Evolutionary conservation across 768 basidiomycete species (phyloP).

Genomic region (Melanogaster broomeanus): DNA sequence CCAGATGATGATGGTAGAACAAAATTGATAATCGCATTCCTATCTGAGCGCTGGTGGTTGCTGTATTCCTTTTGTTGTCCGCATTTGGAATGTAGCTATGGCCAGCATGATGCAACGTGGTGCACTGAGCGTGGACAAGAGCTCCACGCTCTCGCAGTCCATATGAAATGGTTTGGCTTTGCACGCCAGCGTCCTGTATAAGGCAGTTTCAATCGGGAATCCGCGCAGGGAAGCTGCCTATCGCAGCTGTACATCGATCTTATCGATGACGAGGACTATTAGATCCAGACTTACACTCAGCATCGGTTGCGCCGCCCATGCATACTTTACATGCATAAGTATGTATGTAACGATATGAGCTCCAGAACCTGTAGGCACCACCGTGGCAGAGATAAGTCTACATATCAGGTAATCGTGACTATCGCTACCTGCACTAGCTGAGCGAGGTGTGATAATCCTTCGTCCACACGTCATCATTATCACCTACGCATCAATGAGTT

Average conservation of each 20-base stretch:
- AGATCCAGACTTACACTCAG: too few relatives aligned
- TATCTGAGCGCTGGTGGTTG: slow-evolving; percentile 10
- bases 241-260: slow-evolving; percentile 15
- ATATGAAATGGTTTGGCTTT: slow-evolving; percentile 1
- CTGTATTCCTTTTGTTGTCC: neutral
- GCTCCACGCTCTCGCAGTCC: neutral
- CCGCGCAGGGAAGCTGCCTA: neutral
- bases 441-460: neutral
- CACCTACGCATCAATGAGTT: slow-evolving; percentile 65
- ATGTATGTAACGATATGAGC: neutral
- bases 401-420: neutral
- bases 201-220: neutral
- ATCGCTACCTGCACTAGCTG: neutral
- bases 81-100: neutral
- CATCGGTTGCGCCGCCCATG: neutral
- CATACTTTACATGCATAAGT: too few relatives aligned
- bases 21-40: slow-evolving; percentile 18
- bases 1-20: too few relatives aligned
- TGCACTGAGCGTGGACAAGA: neutral
- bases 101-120: neutral
- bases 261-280: slow-evolving; percentile 15
- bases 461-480: slow-evolving; percentile 11
- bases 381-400: neutral
- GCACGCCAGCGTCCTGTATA: neutral
- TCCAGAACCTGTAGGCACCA: neutral